A percentile compares a stretch with the other conserved stretches of the same genome.
Conservation (phyloP, 306 rosid species). For the Arachis hypogaea region DNA sequence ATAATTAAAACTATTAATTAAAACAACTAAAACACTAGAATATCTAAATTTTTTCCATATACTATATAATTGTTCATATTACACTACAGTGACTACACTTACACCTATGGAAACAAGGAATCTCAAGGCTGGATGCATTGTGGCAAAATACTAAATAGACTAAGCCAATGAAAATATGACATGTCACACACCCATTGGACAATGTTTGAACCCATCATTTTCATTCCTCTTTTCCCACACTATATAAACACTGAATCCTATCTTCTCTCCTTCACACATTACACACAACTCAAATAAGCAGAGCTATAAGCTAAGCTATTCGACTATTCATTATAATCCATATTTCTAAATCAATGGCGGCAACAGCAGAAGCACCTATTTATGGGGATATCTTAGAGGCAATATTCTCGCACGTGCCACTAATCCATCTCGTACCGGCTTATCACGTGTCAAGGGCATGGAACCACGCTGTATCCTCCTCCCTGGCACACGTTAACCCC, state of each 20-base stretch:
- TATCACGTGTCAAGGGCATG: slow-evolving; percentile 63
- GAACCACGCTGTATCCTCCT: slow-evolving; percentile 62
- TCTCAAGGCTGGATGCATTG: no score
- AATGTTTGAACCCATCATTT: not conserved
- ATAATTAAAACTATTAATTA: no score
- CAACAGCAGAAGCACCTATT: slow-evolving; percentile 47
- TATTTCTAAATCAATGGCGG: slow-evolving; percentile 20
- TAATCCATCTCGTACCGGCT: slow-evolving; percentile 55
- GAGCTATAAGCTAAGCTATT: not conserved
- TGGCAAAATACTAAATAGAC: no score
- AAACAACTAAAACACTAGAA: no score
- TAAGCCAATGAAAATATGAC: not conserved
- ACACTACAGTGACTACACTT: no score
- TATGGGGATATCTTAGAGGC: slow-evolving; percentile 69
- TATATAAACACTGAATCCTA: slow-evolving; percentile 25
- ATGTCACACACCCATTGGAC: not conserved
- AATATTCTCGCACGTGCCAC: slow-evolving; percentile 63
- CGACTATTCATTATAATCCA: not conserved
- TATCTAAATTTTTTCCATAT: no score
- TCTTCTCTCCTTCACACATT: not conserved
- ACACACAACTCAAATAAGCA: not conserved
- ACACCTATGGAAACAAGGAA: no score
- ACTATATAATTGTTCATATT: no score
- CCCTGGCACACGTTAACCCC: slow-evolving; percentile 49
- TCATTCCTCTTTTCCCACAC: not conserved